Conservation (phyloP, 2,329 filamentous ascomycete genomes). For the Hypoxylon sp. region DNA sequence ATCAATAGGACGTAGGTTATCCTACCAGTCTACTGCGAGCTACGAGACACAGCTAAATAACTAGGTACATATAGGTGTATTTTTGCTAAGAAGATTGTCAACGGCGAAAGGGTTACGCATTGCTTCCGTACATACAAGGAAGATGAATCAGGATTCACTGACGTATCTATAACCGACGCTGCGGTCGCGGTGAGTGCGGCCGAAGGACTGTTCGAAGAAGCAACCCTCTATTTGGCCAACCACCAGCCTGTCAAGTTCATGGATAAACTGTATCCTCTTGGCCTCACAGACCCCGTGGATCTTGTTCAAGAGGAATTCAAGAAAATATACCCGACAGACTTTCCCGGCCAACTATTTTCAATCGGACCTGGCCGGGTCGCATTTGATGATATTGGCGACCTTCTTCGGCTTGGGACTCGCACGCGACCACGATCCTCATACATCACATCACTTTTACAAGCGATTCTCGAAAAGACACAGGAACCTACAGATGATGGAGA, state of each 20-base stretch:
- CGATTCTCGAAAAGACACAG: neutral
- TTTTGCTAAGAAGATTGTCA: neutral
- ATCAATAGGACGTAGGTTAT: neutral
- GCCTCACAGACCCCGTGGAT: neutral
- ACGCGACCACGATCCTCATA: neutral
- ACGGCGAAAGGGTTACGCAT: neutral
- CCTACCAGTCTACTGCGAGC: neutral
- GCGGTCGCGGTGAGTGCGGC: neutral
- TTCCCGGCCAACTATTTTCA: neutral
- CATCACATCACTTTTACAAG: neutral
- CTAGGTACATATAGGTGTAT: neutral
- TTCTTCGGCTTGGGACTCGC: neutral
- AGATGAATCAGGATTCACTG: neutral
- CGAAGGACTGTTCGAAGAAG: neutral
- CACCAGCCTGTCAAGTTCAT: neutral
- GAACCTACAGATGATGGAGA: neutral
- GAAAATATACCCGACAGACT: neutral
- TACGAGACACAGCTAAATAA: neutral
- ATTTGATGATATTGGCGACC: neutral
- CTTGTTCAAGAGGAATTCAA: neutral
- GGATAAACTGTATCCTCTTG: neutral
- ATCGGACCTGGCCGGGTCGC: neutral
- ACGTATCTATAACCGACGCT: neutral
- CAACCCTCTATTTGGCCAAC: neutral
- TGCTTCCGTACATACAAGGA: neutral